Evolutionary conservation across 1,139 yeast genomes (phyloP), one percentile per base, ranked within the genome.

Genomic region (Saccharomyces pastorianus): DNA sequence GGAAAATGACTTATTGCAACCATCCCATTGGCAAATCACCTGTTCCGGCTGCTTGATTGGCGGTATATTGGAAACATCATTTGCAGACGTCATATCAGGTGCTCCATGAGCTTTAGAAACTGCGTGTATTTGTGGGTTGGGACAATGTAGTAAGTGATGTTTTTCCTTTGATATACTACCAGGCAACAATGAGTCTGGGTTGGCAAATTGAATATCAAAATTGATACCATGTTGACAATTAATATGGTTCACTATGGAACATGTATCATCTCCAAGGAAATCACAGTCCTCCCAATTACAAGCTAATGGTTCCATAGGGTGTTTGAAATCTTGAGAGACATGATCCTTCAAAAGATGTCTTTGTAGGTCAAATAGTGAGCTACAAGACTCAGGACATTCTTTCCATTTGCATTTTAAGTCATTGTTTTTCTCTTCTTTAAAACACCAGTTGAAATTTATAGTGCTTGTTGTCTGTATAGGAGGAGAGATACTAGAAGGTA

Each of bases 261-360:
- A 72, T 47, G 83, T 66, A 60, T 82, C 82, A 23, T 71, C 64
- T 46, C 85, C 76, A 47, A 75, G 71, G 64, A 75, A 85, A 52
- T 77, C 73, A 74, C 96, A 88, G 53, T 82, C 76, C 57, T 74
- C 72, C 96, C 96, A 88, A 65, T 83, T 88, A 72, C 96, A 88
- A n/a, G 51, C 44, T 32, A 46, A 44, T 6, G 53, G 51, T 14
- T 31, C 46, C 23, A 51, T 11, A 51, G 55, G 49, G 26, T 32
- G 7, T 47, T 51, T 31, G 2, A 34, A 32, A 28, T 47, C 34
- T 20, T 49, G 48, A 2, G 59, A 70, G 25, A 85, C 66, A 66
- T 86, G 95, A 51, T 76, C 76, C 50, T 76, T 76, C 52, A 81
- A 69, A 25, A 87, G 67, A 65, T 88, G 96, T 53, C 75, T 71